Evolutionary conservation across 2,329 filamentous ascomycete species (phyloP), one percentile per base, ranked within the genome.

Genomic region (Penicillium sp.): DNA sequence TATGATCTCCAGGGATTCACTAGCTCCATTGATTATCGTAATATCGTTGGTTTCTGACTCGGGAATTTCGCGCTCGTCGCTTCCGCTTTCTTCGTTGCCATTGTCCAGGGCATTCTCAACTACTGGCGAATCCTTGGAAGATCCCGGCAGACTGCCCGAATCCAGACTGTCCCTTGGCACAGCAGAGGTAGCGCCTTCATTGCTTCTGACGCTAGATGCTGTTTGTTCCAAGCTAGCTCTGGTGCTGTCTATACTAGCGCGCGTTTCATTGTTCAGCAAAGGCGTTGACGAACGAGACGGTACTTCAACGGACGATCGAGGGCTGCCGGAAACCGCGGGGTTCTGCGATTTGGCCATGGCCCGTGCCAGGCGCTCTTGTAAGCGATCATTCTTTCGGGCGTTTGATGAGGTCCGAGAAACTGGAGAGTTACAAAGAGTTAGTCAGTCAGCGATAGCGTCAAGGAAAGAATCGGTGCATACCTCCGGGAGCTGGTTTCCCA

Each of bases 361-460:
- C 67, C 90, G 90, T 28, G 93, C 93, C 59, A 99, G 80, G 60
- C 91, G 83, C 70, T 96, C 92, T 69, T 97, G 92, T 45, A 99
- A 79, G 52, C 91, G 85, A 65, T 95, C 91, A 73, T 91, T 94
- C 59, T 83, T 78, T 62, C 84, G 82, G 60, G 80, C 83, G 43
- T 82, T 84, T 5, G 88, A 88, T 21, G 87, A 81, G 62, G 79
- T 84, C 67, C 87, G 82, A 51, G 87, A 85, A 55, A 81, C 73
- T 59, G 69, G 79, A 81, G 49, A 47, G 12, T 35, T 4, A n/a
- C 61, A 47, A 61, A 42, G 16, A 14, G 50, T 73, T 65, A 72
- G 68, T 58, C 20, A 60, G 24, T 50, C 23, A 23, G 30, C 33
- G 55, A 11, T 12, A 24, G 20, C 12, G 21, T n/a, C 35, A 26